Conservation (phyloP, 2,329 filamentous ascomycete species). For the Tolypocladium sp. region DNA sequence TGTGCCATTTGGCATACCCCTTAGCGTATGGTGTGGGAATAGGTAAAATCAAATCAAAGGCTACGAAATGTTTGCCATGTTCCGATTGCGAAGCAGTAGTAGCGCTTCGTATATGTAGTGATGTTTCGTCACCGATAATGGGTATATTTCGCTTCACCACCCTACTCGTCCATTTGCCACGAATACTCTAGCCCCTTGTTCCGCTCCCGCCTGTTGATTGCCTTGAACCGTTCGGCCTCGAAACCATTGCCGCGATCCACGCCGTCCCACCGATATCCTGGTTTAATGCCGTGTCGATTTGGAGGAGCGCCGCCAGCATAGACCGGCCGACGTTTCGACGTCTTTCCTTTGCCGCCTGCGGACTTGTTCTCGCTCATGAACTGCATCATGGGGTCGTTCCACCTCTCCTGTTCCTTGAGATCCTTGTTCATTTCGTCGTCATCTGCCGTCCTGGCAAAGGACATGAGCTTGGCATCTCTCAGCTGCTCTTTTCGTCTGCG, state of each 20-base stretch:
- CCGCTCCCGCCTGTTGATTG: slow-evolving; percentile 68
- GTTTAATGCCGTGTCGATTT: slow-evolving; percentile 88
- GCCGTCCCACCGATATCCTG: slow-evolving; percentile 93
- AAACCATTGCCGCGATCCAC: slow-evolving; percentile 92
- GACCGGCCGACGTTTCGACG: slow-evolving; percentile 44
- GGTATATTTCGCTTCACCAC: slow-evolving; percentile 11
- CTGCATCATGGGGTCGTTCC: slow-evolving; percentile 88
- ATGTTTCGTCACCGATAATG: slow-evolving; percentile 3
- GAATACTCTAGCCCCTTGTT: slow-evolving; percentile 77
- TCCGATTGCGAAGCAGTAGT: background rate
- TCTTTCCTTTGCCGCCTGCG: slow-evolving; percentile 18
- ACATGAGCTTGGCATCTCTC: slow-evolving; percentile 74
- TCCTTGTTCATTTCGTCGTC: slow-evolving; percentile 82
- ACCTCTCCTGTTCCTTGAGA: slow-evolving; percentile 64
- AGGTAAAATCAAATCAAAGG: background rate
- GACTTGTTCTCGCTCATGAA: slow-evolving; percentile 53
- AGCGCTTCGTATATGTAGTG: background rate
- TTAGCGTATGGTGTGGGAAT: background rate
- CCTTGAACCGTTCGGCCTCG: slow-evolving; percentile 86
- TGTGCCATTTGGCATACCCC: background rate
- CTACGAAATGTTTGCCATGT: background rate
- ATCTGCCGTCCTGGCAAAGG: slow-evolving; percentile 69
- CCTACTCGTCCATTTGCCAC: slow-evolving; percentile 91
- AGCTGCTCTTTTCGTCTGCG: slow-evolving; percentile 57
- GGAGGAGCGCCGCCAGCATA: slow-evolving; percentile 77